A percentile compares a stretch with the other conserved stretches of the same genome.
These are phyloP conservation scores for Butyriboletus loyo DNA, from an alignment of 768 basidiomycete genomes.

Conservation along the genomic window DNA sequence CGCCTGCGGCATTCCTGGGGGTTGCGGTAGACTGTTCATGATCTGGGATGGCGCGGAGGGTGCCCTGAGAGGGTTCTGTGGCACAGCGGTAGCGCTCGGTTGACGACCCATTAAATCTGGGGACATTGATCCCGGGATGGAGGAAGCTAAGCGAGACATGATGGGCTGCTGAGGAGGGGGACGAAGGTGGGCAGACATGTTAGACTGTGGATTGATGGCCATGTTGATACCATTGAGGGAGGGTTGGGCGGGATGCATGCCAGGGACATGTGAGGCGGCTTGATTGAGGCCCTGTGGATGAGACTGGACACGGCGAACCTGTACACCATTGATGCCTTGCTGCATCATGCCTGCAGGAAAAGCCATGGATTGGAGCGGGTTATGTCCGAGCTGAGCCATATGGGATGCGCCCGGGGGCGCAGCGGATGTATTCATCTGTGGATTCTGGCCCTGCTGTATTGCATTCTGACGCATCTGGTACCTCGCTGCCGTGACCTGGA, in stretches of 20 bases:
- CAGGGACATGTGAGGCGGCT: conserved; percentile 32
- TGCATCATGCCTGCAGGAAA: conserved; percentile 44
- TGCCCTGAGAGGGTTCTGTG: conserved; percentile 42
- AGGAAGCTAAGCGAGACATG: conserved; percentile 31
- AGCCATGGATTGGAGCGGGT: conserved; percentile 40
- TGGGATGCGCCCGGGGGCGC: conserved; percentile 27
- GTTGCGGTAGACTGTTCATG: conserved; percentile 44
- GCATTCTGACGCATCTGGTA: conserved; percentile 36
- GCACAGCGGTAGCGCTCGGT: conserved; percentile 37
- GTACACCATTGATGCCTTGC: conserved; percentile 34
- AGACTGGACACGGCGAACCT: conserved; percentile 53
- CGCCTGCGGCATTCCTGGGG: conserved; percentile 30
- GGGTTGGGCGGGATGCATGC: conserved; percentile 37
- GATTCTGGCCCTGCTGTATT: conserved; percentile 38
- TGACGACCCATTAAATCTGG: conserved; percentile 45
- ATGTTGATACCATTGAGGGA: conserved; percentile 39
- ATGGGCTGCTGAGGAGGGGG: conserved; percentile 36
- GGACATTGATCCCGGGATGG: conserved; percentile 38
- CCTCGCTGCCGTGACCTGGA: conserved; percentile 23
- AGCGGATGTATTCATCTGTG: conserved; percentile 33
- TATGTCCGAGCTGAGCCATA: conserved; percentile 31
- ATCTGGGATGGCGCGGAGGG: conserved; percentile 44
- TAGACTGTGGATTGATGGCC: conserved; percentile 43
- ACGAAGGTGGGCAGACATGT: conserved; percentile 38
- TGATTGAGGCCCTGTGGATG: conserved; percentile 51